Conservation (phyloP, 2,329 filamentous ascomycete genomes). For the Paraphaeosphaeria minitans region DNA sequence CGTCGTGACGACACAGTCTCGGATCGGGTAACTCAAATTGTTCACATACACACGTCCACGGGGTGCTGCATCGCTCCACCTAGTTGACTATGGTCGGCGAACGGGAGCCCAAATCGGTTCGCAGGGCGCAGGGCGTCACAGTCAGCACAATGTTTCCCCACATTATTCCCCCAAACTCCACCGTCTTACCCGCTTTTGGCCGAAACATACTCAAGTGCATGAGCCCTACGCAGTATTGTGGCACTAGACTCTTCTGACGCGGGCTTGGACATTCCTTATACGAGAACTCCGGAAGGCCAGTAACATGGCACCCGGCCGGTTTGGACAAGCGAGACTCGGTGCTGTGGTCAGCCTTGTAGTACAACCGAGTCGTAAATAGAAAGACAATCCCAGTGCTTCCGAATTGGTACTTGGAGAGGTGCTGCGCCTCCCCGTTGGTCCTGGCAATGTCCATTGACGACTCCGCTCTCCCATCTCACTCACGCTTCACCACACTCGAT, state of each 20-base stretch:
- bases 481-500: neutral
- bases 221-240: neutral
- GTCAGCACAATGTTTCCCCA: conserved; percentile 6
- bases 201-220: neutral
- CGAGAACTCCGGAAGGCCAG: conserved; percentile 3
- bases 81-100: neutral
- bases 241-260: neutral
- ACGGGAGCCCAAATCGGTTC: neutral
- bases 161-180: neutral
- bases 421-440: conserved; percentile 5
- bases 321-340: conserved; percentile 1
- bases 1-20: neutral
- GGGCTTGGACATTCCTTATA: neutral
- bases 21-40: neutral
- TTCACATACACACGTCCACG: neutral
- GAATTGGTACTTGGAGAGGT: neutral
- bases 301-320: neutral
- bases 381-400: neutral
- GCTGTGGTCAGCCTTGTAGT: neutral
- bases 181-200: neutral
- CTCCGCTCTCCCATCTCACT: neutral
- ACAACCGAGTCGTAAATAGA: conserved; percentile 5
- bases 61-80: neutral
- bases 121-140: conserved; percentile 1
- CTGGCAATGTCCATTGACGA: neutral